Evolutionary conservation across 352 stramenopile species (phyloP), one percentile per base, ranked within the genome.

Genomic region (Phytophthora pini): DNA sequence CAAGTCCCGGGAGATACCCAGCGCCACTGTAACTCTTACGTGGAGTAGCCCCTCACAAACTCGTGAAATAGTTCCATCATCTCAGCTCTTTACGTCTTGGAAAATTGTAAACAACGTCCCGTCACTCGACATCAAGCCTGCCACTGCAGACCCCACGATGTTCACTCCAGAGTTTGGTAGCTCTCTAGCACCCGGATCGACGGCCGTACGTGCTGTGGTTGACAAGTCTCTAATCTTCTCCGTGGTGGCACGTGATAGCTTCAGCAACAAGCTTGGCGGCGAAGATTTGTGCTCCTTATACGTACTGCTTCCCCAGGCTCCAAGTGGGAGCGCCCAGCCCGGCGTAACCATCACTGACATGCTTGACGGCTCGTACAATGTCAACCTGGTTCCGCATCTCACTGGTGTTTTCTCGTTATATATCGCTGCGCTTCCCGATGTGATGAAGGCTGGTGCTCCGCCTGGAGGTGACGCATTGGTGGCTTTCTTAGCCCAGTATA

Each of bases 1-100:
- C 2, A 92, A 94, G 57, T 62, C 68, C 1, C 49, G 9, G 9
- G 27, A 46, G 3, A 17, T 80, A 9, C 62, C 71, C 4, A 85
- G 64, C 36, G 81, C 65, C 3, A 65, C 59, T 4, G 58, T 89
- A 1, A 61, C 65, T 5, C 24, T 94, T 17, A 64, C 64, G 34
- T 94, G 85, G 85, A 61, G 67, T 45, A 92, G 85, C 69, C 26
- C 80, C 0, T 91, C 79, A 8, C 78, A 88, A 43, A 32, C 53
- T 0, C 61, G 54, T 11, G 62, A 87, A 57, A 46, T 84, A 15
- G 66, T 94, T 31, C 68, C 80, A 10, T 49, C 77, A 1, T 72
- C 48, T 34, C 63, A 63, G 4, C 57, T 89, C 4, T 89, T 82
- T 49, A 88, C 83, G 15, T 75, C 61, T 0, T 90, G 83, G 77